Percentiles rank a stretch among this genome's conserved stretches.
Conservation (phyloP, 371 early-diverging fungal species). For the Rhizomucor pusillus region DNA sequence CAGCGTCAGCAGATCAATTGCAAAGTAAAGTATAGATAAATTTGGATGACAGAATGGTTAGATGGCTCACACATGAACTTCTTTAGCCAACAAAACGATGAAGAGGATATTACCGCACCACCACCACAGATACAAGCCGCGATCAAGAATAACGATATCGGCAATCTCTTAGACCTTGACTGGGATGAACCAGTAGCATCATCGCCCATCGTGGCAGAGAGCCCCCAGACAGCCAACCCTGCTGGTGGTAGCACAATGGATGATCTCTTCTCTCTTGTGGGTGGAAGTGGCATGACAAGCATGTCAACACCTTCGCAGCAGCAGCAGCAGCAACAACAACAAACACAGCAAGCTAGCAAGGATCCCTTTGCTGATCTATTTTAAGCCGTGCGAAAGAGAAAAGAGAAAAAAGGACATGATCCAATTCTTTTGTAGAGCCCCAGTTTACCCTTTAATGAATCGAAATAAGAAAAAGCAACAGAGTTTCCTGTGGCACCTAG, state of each 20-base stretch:
- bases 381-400: too few species aligned
- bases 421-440: too few species aligned
- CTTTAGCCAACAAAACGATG: conserved; percentile 44
- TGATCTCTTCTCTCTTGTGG: conserved; percentile 35
- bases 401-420: too few species aligned
- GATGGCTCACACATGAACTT: neutral
- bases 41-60: neutral
- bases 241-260: conserved; percentile 7
- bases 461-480: too few species aligned
- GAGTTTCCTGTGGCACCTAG: too few species aligned
- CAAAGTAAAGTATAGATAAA: conserved; percentile 43
- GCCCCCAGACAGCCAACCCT: conserved; percentile 18
- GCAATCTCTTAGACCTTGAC: conserved; percentile 52
- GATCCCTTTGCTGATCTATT: conserved; percentile 28
- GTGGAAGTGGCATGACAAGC: conserved; percentile 5
- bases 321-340: conserved; percentile 18
- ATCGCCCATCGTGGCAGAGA: conserved; percentile 27
- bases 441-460: too few species aligned
- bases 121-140: conserved; percentile 50
- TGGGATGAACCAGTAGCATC: conserved; percentile 39
- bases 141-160: conserved; percentile 55
- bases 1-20: conserved; percentile 43
- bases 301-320: conserved; percentile 2
- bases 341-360: conserved; percentile 2
- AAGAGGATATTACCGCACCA: conserved; percentile 55